phyloP scores from a whole-genome alignment of 495 filamentous ascomycete species.

The Aspergillus incahuasiensis region DNA sequence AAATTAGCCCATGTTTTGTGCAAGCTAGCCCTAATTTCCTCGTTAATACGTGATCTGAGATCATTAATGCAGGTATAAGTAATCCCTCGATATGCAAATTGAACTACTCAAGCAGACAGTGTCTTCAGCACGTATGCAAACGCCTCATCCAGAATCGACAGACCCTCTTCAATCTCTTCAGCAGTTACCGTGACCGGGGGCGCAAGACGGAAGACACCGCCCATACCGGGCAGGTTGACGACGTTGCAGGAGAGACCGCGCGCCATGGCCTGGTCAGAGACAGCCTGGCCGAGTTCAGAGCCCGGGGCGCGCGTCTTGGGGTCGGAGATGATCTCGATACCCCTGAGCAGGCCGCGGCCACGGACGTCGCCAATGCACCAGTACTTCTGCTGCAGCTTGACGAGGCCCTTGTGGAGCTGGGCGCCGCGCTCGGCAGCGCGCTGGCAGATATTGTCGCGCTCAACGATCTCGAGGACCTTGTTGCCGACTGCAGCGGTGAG shows the following conservation, averaged over 20 bases:
- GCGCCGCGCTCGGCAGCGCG: conserved; percentile 35
- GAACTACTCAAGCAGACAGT: neutral
- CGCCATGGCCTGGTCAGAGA: conserved; percentile 42
- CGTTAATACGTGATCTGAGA: neutral
- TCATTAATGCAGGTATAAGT: neutral
- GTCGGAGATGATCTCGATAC: conserved; percentile 50
- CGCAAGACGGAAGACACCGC: conserved; percentile 52
- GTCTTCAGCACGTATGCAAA: conserved; percentile 27
- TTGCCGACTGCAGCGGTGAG: conserved; percentile 50
- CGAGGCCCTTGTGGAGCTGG: conserved; percentile 37
- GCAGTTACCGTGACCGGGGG: conserved; percentile 52
- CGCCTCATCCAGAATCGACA: conserved; percentile 44
- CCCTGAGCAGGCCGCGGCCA: conserved; percentile 49
- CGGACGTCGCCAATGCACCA: conserved; percentile 54
- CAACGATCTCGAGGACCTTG: conserved; percentile 53
- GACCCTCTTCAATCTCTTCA: conserved; percentile 45
- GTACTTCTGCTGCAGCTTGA: conserved; percentile 40
- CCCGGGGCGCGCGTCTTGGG: conserved; percentile 37
- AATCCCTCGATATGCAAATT: neutral
- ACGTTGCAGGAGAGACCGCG: conserved; percentile 52
- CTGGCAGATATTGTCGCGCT: conserved; percentile 43
- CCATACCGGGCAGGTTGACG: conserved; percentile 45
- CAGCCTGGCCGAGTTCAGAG: conserved; percentile 39
- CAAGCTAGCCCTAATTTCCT: neutral
- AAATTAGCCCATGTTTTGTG: too few relatives aligned